Percentiles rank a stretch among this genome's conserved stretches.
Evolutionary conservation across 192 early-diverging fungal genomes (phyloP).

Genomic region (Coemansia sp.): DNA sequence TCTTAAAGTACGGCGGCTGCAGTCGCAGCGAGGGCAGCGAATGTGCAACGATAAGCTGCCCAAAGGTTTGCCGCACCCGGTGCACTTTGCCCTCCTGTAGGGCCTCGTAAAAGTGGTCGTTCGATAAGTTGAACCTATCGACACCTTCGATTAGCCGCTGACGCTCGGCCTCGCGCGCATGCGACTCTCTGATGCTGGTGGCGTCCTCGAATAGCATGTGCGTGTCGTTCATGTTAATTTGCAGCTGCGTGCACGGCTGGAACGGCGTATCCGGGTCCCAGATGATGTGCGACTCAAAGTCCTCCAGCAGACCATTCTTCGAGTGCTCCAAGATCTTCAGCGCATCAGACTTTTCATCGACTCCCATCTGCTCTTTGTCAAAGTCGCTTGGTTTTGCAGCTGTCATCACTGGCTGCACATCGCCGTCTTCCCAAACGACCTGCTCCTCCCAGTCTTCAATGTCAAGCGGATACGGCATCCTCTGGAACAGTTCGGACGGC

Average conservation of each 20-base stretch:
- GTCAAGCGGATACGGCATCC: slow-evolving; percentile 68
- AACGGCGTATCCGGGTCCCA: slow-evolving; percentile 74
- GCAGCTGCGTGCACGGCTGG: slow-evolving; percentile 60
- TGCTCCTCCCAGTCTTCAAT: slow-evolving; percentile 84
- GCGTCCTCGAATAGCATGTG: slow-evolving; percentile 73
- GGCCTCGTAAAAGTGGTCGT: slow-evolving; percentile 85
- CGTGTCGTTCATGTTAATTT: slow-evolving; percentile 70
- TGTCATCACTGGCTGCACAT: slow-evolving; percentile 7
- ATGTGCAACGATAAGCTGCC: slow-evolving; percentile 83
- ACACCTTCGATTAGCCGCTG: slow-evolving; percentile 60
- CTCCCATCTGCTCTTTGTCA: not conserved
- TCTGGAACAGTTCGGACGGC: slow-evolving; percentile 42
- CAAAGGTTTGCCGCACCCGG: slow-evolving; percentile 85
- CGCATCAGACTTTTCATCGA: not conserved
- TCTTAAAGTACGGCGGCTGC: slow-evolving; percentile 80
- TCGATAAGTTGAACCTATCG: slow-evolving; percentile 85
- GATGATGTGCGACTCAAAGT: slow-evolving; percentile 76
- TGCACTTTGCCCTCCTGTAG: slow-evolving; percentile 66
- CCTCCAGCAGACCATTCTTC: slow-evolving; percentile 31
- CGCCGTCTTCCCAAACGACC: slow-evolving; percentile 74
- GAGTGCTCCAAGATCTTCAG: slow-evolving; percentile 20
- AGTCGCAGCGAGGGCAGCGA: slow-evolving; percentile 84
- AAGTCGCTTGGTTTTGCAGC: not conserved
- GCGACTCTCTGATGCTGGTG: slow-evolving; percentile 47
- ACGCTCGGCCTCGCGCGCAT: slow-evolving; percentile 64